Evolutionary conservation across 352 stramenopile species (phyloP).

Genomic region (Phytophthora palmivora): DNA sequence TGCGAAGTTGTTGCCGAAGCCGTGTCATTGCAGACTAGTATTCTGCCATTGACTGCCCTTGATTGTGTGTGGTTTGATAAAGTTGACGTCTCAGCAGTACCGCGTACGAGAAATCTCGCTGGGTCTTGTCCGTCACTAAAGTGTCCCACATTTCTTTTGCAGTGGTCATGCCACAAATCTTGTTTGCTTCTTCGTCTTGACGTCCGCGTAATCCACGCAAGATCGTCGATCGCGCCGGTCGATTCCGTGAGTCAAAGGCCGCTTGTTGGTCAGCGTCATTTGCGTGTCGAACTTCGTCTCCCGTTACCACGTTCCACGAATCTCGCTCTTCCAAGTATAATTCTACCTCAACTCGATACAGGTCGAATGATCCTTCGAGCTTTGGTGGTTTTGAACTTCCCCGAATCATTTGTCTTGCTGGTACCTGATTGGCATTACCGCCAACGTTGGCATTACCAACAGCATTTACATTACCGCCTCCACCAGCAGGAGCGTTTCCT

Average conservation of each 20-base stretch:
- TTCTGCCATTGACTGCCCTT: background rate
- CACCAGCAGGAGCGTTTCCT: too few species aligned
- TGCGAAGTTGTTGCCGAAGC: background rate
- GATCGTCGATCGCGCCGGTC: conserved; percentile 1
- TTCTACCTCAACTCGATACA: background rate
- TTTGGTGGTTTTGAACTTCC: too few species aligned
- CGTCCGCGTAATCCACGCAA: background rate
- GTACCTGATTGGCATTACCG: too few species aligned
- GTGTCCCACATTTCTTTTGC: conserved; percentile 6
- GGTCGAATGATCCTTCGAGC: conserved; percentile 1
- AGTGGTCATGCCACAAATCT: conserved; percentile 3
- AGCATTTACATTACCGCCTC: too few species aligned
- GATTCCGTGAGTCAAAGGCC: background rate
- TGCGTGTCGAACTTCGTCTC: background rate
- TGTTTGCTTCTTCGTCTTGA: conserved; percentile 4
- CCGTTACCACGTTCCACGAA: too few species aligned
- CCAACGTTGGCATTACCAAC: too few species aligned
- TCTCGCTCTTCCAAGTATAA: background rate
- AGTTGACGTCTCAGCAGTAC: background rate
- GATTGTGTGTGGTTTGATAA: background rate
- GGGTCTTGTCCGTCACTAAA: conserved; percentile 1
- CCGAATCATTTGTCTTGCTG: too few species aligned
- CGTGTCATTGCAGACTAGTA: conserved; percentile 2
- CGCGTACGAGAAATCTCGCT: conserved; percentile 3
- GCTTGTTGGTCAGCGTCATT: background rate